Evolutionary conservation across 768 basidiomycete genomes (phyloP).

Genomic region (Clitopilus passeckerianus): DNA sequence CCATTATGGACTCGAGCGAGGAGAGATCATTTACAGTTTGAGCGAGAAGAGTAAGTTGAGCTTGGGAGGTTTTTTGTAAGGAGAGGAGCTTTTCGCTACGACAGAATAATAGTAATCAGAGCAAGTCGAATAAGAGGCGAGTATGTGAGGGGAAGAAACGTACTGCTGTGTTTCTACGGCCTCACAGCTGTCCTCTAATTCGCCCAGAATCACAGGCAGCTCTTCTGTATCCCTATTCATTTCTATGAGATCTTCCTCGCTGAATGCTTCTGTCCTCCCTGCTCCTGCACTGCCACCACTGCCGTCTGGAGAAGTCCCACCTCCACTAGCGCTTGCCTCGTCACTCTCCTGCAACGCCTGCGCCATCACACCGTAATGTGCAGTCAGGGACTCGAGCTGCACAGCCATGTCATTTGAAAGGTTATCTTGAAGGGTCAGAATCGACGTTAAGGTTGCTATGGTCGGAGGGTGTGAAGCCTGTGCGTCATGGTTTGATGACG

Average conservation of each 20-base stretch:
- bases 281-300: background rate
- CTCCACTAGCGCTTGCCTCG: background rate
- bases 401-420: constrained; percentile 65
- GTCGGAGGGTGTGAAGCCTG: background rate
- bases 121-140: constrained; percentile 2
- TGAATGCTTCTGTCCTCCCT: constrained; percentile 59
- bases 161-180: constrained; percentile 56
- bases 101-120: background rate
- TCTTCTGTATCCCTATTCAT: constrained; percentile 83
- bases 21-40: constrained; percentile 62
- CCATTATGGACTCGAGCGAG: constrained; percentile 75
- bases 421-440: constrained; percentile 51
- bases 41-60: constrained; percentile 45
- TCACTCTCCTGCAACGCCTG: constrained; percentile 62
- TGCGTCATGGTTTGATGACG: background rate
- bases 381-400: constrained; percentile 64
- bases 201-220: constrained; percentile 67
- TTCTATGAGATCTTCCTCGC: constrained; percentile 67
- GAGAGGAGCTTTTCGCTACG: constrained; percentile 46
- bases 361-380: constrained; percentile 78
- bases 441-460: constrained; percentile 33
- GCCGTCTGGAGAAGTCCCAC: background rate
- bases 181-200: constrained; percentile 57
- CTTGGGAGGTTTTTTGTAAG: constrained; percentile 36
- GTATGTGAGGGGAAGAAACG: constrained; percentile 17